Base-by-base conservation (phyloP, 2,329 filamentous ascomycete species). In the Cladosporium phlei region DNA sequence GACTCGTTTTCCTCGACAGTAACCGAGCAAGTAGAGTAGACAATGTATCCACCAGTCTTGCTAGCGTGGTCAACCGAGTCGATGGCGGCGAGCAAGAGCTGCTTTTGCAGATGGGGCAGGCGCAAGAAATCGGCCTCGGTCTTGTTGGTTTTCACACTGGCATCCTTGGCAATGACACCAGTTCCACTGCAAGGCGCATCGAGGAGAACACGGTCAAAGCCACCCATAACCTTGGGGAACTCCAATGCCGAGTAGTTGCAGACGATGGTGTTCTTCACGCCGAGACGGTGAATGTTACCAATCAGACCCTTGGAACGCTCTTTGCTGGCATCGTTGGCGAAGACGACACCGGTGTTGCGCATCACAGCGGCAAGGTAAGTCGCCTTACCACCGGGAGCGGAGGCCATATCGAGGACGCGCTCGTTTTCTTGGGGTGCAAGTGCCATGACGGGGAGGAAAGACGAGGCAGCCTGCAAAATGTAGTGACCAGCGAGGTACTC, bases 401-500 rank as follows among this genome's bases (percentile, higher is more conserved):
- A 86, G 42, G 93, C 88, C 90, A 97, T 85, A 75, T 95, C 91
- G 46, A 98, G 82, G 40, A 94, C 79, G 27, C 93, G 82, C 73
- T 98, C 91, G 58, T 89, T 78, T 67, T 95, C 88, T 69, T 97
- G 91, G 0, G 93, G 93, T 5, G 88, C 90, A 10, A 98, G 79
- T 8, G 93, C 91, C 89, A 98, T 97, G 61, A 96, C 93, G 53
- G 93, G 93, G 39, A 98, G 77, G 74, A 98, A 98, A 14, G 90
- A 96, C 5, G 88, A 94, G 0, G 93, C 93, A 1, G 93, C 93
- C 72, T 98, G 93, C 10, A 98, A 79, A 59, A 98, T 97, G 72
- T 98, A 98, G 68, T 98, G 89, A 14, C 93, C 93, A 12, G 91
- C 90, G 10, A 98, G 80, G 67, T 98, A 98, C 69, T 98, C 93